phyloP scores from a whole-genome alignment of 139 green algal genomes.

The Nannochloris sp. region DNA sequence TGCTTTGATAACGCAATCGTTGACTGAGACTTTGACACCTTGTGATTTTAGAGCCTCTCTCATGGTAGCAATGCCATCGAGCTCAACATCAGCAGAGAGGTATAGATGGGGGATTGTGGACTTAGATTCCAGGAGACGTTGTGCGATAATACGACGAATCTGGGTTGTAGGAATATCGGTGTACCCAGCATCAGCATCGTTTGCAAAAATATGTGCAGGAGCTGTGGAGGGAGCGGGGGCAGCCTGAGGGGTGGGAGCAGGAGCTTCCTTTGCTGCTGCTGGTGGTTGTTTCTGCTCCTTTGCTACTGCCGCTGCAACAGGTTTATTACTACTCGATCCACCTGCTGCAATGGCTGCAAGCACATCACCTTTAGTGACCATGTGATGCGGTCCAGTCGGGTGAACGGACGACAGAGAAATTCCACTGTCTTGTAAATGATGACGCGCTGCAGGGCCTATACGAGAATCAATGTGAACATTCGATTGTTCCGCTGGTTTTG shows the following conservation, averaged over 20 bases:
- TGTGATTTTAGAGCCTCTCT: slow-evolving; percentile 50
- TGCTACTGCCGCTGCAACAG: slow-evolving; percentile 70
- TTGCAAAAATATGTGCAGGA: neutral
- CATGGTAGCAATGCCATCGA: slow-evolving; percentile 52
- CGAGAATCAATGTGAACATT: slow-evolving; percentile 19
- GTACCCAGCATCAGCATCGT: slow-evolving; percentile 20
- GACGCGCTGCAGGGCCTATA: slow-evolving; percentile 60
- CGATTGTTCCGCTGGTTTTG: neutral
- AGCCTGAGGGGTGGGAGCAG: slow-evolving; percentile 40
- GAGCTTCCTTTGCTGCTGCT: too few species aligned
- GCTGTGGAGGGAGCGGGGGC: slow-evolving; percentile 25
- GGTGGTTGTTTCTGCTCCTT: too few species aligned
- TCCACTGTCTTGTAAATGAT: slow-evolving; percentile 42
- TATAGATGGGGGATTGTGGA: slow-evolving; percentile 55
- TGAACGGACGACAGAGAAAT: slow-evolving; percentile 27
- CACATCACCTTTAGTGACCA: slow-evolving; percentile 87
- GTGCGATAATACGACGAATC: slow-evolving; percentile 82
- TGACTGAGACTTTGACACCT: slow-evolving; percentile 70
- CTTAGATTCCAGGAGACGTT: slow-evolving; percentile 85
- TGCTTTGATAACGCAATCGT: slow-evolving; percentile 90
- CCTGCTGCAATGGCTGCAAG: slow-evolving; percentile 60
- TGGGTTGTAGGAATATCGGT: slow-evolving; percentile 63
- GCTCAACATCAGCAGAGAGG: slow-evolving; percentile 47
- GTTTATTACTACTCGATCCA: slow-evolving; percentile 60
- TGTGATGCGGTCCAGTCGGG: slow-evolving; percentile 62